A percentile compares a stretch with the other conserved stretches of the same genome.
Evolutionary conservation across 2,329 filamentous ascomycete species (phyloP).

Genomic region (Ceratocystis cacaofunesta): DNA sequence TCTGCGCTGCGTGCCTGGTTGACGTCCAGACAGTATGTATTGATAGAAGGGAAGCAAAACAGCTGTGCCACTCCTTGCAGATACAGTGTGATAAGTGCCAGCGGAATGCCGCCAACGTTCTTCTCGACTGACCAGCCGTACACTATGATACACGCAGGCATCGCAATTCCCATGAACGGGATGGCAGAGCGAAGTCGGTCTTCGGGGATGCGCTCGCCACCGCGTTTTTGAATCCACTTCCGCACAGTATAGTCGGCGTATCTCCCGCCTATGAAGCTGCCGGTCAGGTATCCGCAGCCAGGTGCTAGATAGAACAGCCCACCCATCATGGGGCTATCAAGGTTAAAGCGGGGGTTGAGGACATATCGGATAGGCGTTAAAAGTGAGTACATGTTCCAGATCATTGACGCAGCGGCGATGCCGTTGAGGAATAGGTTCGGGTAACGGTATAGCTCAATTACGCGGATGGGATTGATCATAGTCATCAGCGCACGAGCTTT

Average conservation of each 20-base stretch:
- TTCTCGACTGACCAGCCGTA: conserved; percentile 41
- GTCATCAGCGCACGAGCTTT: conserved; percentile 41
- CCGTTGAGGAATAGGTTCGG: conserved; percentile 49
- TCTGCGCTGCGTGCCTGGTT: conserved; percentile 58
- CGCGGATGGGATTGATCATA: conserved; percentile 52
- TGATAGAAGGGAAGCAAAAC: conserved; percentile 60
- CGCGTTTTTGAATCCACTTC: conserved; percentile 44
- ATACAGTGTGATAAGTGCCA: conserved; percentile 61
- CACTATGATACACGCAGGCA: conserved; percentile 49
- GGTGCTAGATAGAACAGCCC: conserved; percentile 64
- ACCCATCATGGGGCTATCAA: conserved; percentile 49
- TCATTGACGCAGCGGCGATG: conserved; percentile 45
- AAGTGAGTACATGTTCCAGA: conserved; percentile 57
- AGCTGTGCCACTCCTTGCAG: conserved; percentile 59
- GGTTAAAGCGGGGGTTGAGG: conserved; percentile 57
- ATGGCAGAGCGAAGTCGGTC: conserved; percentile 49
- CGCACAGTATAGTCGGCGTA: conserved; percentile 55
- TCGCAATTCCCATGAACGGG: conserved; percentile 39
- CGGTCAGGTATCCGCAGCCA: conserved; percentile 52
- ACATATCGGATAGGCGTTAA: conserved; percentile 56
- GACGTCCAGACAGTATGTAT: conserved; percentile 71
- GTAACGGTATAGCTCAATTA: conserved; percentile 49
- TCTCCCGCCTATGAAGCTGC: conserved; percentile 56
- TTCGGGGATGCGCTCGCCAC: conserved; percentile 48
- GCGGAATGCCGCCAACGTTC: conserved; percentile 35